Evolutionary conservation across 257 asterid genomes (phyloP), one percentile per base, ranked within the genome.

Genomic region (Parsonsia alboflavescens): DNA sequence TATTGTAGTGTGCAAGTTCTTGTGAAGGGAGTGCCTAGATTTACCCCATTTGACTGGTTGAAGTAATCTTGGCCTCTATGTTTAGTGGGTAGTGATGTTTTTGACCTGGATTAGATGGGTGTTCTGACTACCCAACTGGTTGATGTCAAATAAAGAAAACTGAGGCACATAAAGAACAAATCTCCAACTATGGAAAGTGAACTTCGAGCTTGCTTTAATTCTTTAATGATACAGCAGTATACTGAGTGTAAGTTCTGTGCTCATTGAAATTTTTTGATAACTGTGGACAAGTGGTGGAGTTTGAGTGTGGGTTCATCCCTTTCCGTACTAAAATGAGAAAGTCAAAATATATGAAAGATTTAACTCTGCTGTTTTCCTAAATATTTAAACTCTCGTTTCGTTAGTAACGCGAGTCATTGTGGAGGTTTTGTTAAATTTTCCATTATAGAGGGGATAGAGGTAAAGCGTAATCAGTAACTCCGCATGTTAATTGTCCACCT

Each of bases 91-190:
- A 62, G 39, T 68, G 10, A 75, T 15, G 36, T 17, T 5, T 24
- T 33, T 59, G 19, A 28, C 49, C 24, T 46, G 54, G 33, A 68
- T 28, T 68, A 46, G 22, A 44, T 68, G 41, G 58, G 68, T 46
- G 70, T 21, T 44, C 13, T 19, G 61, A 56, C 42, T 28, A 15
- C 26, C 46, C 63, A 22, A n/a, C 56, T 50, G 24, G 50, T 17
- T n/a, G 54, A 28, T 75, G 54, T 50, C 52, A 65, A 15, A 61
- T 30, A 75, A 24, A 44, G 73, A 26, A 67, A 53, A 75, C 21
- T 24, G 58, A 12, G 67, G n/a, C n/a, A 2, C 2, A 22, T 39
- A 2, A 9, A 48, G 73, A 39, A 22, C 15, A 17, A 19, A 17
- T 50, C 24, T 41, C 16, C 6, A 30, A 57, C 6, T 10, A 42